Conservation (phyloP, 192 early-diverging fungal species). For the Funneliformis geosporum region DNA sequence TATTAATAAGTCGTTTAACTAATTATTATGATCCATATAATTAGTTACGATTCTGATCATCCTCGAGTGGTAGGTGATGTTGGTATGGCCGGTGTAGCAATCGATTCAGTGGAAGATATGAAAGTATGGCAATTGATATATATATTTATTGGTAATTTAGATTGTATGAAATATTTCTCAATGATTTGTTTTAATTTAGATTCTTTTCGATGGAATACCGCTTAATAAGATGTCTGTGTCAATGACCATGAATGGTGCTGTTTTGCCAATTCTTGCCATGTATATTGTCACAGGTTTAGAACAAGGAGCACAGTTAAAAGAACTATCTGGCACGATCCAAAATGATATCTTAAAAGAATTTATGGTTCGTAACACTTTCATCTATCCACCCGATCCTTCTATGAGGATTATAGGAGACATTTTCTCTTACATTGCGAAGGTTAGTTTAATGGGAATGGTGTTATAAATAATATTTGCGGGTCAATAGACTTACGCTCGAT, state of each 20-base stretch:
- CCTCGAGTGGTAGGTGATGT: constrained; percentile 88
- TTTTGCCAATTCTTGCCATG: constrained; percentile 87
- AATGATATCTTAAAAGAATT: constrained; percentile 95
- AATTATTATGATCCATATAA: background rate
- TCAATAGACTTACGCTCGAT: background rate
- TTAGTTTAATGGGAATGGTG: constrained; percentile 16
- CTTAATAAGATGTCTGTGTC: constrained; percentile 89
- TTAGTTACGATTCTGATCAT: constrained; percentile 85
- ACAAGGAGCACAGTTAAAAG: constrained; percentile 78
- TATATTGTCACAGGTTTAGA: constrained; percentile 87
- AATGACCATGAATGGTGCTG: constrained; percentile 97
- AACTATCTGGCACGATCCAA: constrained; percentile 87
- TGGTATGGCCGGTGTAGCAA: constrained; percentile 92
- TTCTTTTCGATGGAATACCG: constrained; percentile 86
- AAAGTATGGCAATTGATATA: constrained; percentile 44
- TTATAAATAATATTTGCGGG: background rate
- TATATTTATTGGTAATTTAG: background rate
- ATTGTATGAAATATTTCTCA: background rate
- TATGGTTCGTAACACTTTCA: constrained; percentile 94
- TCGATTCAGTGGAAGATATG: constrained; percentile 92
- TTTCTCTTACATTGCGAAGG: constrained; percentile 81
- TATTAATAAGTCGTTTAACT: background rate
- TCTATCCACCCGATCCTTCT: constrained; percentile 88
- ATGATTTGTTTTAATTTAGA: constrained; percentile 35
- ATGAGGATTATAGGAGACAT: constrained; percentile 92